Percentiles rank a stretch among this genome's conserved stretches.
Evolutionary conservation across 2,329 filamentous ascomycete species (phyloP).

Genomic region (Chaetomium sp.): DNA sequence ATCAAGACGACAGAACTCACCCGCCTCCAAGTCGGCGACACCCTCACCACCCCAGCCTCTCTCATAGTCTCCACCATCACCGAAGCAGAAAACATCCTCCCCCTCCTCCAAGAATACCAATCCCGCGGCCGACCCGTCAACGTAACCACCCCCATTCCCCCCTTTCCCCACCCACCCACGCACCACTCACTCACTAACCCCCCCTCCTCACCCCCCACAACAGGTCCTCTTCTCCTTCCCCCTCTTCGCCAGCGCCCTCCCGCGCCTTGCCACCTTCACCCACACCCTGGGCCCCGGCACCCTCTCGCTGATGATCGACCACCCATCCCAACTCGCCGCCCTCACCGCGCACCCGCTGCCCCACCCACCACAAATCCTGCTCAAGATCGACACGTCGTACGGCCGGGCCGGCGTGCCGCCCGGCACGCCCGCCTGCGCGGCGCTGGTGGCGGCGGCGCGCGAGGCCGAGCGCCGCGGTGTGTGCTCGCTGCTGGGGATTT

Average conservation of each 20-base stretch:
- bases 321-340: constrained; percentile 59
- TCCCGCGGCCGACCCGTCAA: constrained; percentile 58
- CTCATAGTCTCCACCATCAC: constrained; percentile 74
- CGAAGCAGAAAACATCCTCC: constrained; percentile 69
- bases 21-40: constrained; percentile 67
- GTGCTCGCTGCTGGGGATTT: constrained; percentile 62
- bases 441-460: constrained; percentile 51
- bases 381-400: constrained; percentile 76
- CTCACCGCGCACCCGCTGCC: constrained; percentile 45
- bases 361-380: constrained; percentile 58
- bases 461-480: constrained; percentile 44
- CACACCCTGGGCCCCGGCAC: constrained; percentile 56
- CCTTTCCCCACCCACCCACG: background rate
- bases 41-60: constrained; percentile 52
- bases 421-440: constrained; percentile 47
- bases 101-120: constrained; percentile 61
- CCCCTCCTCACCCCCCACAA: constrained; percentile 35
- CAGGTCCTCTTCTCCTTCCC: constrained; percentile 72
- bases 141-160: constrained; percentile 46
- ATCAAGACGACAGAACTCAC: constrained; percentile 36
- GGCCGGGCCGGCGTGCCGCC: constrained; percentile 68
- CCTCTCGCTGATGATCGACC: constrained; percentile 70
- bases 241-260: constrained; percentile 60
- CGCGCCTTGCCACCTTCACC: constrained; percentile 61
- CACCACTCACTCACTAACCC: constrained; percentile 18